Conservation (phyloP, 208 protist species). For the Novymonas esmeraldas region DNA sequence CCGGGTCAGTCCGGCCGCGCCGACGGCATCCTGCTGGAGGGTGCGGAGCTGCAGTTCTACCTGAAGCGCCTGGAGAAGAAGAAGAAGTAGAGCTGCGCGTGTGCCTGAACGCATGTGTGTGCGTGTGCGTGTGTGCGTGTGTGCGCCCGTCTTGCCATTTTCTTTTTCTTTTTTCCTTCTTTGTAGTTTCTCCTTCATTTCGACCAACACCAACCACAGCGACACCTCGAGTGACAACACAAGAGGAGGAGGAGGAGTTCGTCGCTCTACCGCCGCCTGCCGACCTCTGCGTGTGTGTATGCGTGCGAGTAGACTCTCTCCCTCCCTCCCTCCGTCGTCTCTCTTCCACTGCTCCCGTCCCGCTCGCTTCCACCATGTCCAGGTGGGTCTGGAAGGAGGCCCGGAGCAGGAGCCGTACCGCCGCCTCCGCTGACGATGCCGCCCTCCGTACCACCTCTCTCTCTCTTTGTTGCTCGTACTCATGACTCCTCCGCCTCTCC, state of each 20-base stretch:
- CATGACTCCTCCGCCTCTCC: too few relatives aligned
- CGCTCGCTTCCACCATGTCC: too few relatives aligned
- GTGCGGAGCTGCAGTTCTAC: slow-evolving; percentile 99
- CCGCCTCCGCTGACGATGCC: too few relatives aligned
- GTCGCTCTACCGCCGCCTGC: too few relatives aligned
- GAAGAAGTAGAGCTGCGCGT: slow-evolving; percentile 90
- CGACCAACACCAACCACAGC: neutral
- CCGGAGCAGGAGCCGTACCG: too few relatives aligned
- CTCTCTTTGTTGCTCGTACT: too few relatives aligned
- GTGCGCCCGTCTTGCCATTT: neutral
- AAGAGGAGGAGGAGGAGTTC: too few relatives aligned
- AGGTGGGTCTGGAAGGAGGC: too few relatives aligned
- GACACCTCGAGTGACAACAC: neutral
- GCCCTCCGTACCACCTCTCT: too few relatives aligned
- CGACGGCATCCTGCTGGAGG: slow-evolving; percentile 99
- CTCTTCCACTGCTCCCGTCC: too few relatives aligned
- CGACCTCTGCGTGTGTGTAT: too few relatives aligned
- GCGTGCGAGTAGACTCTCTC: neutral
- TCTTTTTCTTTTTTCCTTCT: neutral
- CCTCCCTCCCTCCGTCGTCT: slow-evolving; percentile 7
- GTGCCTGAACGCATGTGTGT: neutral
- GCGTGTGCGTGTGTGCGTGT: slow-evolving; percentile 1
- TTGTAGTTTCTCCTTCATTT: neutral
- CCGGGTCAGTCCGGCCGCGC: slow-evolving; percentile 98
- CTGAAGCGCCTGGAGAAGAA: slow-evolving; percentile 98